Evolutionary conservation across 75 land plant species (phyloP).

Genomic region (Pinus taeda): DNA sequence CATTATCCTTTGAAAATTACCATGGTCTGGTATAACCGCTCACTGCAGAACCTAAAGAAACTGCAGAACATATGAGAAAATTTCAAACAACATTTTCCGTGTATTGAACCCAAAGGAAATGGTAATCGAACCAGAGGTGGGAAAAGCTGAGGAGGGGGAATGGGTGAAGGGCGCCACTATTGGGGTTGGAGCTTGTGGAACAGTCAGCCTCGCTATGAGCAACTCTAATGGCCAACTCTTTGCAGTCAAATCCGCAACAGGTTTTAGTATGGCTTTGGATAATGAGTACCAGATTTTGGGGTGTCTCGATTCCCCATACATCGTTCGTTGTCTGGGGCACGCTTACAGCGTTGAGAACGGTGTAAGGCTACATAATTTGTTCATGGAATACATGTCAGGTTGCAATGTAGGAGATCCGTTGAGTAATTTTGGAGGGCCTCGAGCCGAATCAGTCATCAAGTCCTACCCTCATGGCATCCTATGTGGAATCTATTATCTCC

Average conservation of each 20-base stretch:
- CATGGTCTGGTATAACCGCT: too few species aligned
- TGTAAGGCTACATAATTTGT: constrained; percentile 25
- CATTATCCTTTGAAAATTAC: too few species aligned
- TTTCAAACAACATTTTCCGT: too few species aligned
- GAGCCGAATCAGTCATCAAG: not conserved
- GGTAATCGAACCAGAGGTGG: too few species aligned
- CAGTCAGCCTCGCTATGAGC: constrained; percentile 32
- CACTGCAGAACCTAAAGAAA: too few species aligned
- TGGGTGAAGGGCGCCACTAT: constrained; percentile 33
- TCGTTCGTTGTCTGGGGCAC: constrained; percentile 37
- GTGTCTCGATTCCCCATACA: constrained; percentile 22
- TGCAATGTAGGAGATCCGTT: constrained; percentile 40
- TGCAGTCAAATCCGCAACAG: constrained; percentile 46
- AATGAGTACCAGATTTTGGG: constrained; percentile 25
- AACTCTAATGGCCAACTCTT: constrained; percentile 21
- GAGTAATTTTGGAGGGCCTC: constrained; percentile 19
- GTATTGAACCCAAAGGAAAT: too few species aligned
- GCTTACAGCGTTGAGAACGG: constrained; percentile 16
- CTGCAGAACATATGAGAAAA: too few species aligned
- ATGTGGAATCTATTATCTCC: constrained; percentile 33
- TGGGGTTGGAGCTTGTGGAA: constrained; percentile 42
- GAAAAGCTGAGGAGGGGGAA: not conserved
- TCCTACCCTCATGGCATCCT: constrained; percentile 29
- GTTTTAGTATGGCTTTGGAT: not conserved
- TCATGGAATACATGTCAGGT: constrained; percentile 50